Evolutionary conservation across 176 grass and related monocot species (phyloP), one percentile per base, ranked within the genome.

Genomic region (Paspalum vaginatum): DNA sequence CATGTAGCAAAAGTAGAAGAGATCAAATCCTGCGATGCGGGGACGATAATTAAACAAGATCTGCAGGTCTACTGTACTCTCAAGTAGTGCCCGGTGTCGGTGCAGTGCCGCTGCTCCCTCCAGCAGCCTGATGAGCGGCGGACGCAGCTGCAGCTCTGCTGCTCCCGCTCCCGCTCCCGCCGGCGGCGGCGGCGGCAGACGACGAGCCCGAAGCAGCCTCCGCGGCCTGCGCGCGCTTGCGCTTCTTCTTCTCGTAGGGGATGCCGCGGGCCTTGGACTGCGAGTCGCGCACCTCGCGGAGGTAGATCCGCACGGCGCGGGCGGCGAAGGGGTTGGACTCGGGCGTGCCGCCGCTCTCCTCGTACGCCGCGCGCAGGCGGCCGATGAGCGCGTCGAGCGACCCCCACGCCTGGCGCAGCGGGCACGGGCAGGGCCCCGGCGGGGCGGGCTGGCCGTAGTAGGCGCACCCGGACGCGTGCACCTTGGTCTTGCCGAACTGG

Each of bases 401-500:
- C 0, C 96, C 96, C 96, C 96, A 99, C 1, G 96, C 96, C 77
- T 99, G 96, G 48, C 89, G 87, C 50, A 99, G 83, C 15, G 90
- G 93, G 86, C 96, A 99, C 14, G 93, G 75, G 75, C 96, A 99
- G 1, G 90, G 88, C 16, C 70, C 92, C 6, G 96, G 96, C 16
- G 96, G 96, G 18, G 47, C 87, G 15, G 90, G 88, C 46, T 95
- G 96, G 71, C 96, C 96, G 80, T 83, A 99, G 93, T 82, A 99
- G 52, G 75, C 76, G 83, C 96, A 99, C 18, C 86, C 88, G 6
- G 3, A 11, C 3, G 55, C 61, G 87, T 99, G 96, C 69, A 99
- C 96, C 93, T 99, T 99, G 59, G 96, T 99, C 90, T 99, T 99
- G 40, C 96, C 96, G 79, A 99, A 99, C 92, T 95, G 96, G 57